These are phyloP conservation scores for Pythium pectinolyticum DNA, from an alignment of 352 stramenopile species.

Conservation along the genomic window DNA sequence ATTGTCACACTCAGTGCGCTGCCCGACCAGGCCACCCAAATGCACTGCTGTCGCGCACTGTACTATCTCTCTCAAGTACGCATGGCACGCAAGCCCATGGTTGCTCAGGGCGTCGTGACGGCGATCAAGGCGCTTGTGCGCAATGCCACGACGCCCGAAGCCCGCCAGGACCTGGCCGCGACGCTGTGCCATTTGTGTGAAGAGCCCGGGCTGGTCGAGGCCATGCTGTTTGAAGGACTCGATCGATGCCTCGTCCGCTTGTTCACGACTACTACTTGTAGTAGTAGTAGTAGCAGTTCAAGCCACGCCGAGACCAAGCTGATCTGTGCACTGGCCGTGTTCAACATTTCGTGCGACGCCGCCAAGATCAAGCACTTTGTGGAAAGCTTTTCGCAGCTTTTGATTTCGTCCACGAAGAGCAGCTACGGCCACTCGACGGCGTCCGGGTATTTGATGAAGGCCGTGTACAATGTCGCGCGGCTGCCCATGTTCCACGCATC, in stretches of 20 bases:
- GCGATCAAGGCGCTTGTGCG: constrained; percentile 50
- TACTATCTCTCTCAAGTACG: constrained; percentile 56
- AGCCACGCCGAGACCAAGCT: constrained; percentile 64
- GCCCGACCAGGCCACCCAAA: constrained; percentile 47
- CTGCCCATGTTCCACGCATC: constrained; percentile 52
- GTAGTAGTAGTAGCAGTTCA: too few species aligned
- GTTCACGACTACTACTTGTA: constrained; percentile 37
- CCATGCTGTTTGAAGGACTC: constrained; percentile 68
- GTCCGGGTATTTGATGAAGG: constrained; percentile 59
- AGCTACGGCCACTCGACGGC: constrained; percentile 27
- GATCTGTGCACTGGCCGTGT: constrained; percentile 63
- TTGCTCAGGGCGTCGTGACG: constrained; percentile 45
- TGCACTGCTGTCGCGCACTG: constrained; percentile 66
- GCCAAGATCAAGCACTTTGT: constrained; percentile 63
- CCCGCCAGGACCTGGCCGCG: constrained; percentile 64
- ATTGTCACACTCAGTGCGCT: constrained; percentile 49
- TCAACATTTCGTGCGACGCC: constrained; percentile 67
- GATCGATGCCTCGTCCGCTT: constrained; percentile 59
- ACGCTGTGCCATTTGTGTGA: constrained; percentile 69
- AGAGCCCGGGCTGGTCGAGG: constrained; percentile 51
- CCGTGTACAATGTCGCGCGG: constrained; percentile 68
- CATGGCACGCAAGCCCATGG: constrained; percentile 53
- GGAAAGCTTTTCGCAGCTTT: constrained; percentile 58
- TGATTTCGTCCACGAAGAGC: constrained; percentile 38
- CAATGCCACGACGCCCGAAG: constrained; percentile 22